Base-by-base conservation (phyloP, 202 grass and related monocot species). In the Elaeis oleifera region DNA sequence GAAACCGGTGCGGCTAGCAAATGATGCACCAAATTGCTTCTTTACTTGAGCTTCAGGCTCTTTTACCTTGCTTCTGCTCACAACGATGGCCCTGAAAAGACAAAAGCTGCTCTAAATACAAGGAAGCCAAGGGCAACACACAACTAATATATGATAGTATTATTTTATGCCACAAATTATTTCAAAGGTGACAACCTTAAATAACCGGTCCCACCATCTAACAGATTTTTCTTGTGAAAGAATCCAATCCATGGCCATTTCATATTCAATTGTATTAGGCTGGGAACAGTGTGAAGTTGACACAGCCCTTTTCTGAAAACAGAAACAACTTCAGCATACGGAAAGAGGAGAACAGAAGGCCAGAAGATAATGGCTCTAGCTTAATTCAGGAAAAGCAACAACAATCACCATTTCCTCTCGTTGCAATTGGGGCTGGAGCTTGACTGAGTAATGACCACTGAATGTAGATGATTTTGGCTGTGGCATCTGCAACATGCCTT, bases 281-380 rank as follows among this genome's bases (percentile, higher is more conserved):
- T 94, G 94, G 71, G 94, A 99, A 78, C 94, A 99, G 64, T 99
- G 94, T 48, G 94, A 83, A 44, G 94, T 99, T 3, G 83, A 89
- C 63, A 89, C 80, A 44, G 94, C 88, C 71, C 82, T 89, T 67
- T 79, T 87, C 94, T 94, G 74, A 60, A 78, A 54, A 74, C 50
- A 74, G 28, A 29, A 28, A 50, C 23, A 25, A 14, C 36, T 3
- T 44, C 2, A 44, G 36, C 36, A 51, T 20, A 7, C 17, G 22
- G 27, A 26, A 13, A 16, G 14, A 53, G 18, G 1, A 26, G 2
- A 29, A 49, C 23, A 53, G 19, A 52, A 7, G 26, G 5, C 5
- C 28, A 31, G 5, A 31, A 28, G 27, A 28, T 28, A 28, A 28
- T 28, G 4, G 27, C 1, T 52, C 23, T 69, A 4, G 55, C 19